Evolutionary conservation across 139 green algal genomes (phyloP), one percentile per base, ranked within the genome.

Genomic region (Coccomyxa sp.): DNA sequence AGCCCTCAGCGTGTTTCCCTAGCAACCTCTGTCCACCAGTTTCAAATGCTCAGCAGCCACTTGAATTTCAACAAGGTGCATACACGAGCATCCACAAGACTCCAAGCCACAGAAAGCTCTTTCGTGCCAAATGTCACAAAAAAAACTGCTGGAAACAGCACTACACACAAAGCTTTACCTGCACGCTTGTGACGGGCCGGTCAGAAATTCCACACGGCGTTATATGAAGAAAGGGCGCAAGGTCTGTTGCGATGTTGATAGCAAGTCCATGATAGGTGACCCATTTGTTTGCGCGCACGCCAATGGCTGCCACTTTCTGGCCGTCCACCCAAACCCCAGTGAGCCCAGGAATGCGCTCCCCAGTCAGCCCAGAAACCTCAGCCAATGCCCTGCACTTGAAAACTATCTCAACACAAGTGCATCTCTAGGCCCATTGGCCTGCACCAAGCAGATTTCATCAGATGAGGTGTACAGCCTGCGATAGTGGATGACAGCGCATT

Each of bases 221-320:
- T 79, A 97, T 96, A 60, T 85, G 25, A 1, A 75, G 4, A 76
- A 96, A 97, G 1, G 88, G 87, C 10, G 15, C 21, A 21, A 97
- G 78, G 78, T 96, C 90, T 4, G 81, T 85, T 58, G 77, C 77
- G 0, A 97, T 91, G 82, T 97, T 97, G 3, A 97, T 71, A 1
- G 94, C 94, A 15, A 97, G 38, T 21, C 94, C 94, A 82, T 97
- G 94, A 82, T 95, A 97, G 1, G 92, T 92, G 4, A 97, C 82
- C 94, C 94, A 95, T 25, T 87, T 76, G 17, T 81, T 82, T 0
- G 90, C 94, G 0, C 94, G 79, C 38, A 97, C 90, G 25, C 94
- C 94, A 13, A 96, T 90, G 23, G 94, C 94, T 10, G 92, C 94
- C 66, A 97, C 78, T 86, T 97, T 97, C 21, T 58, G 4, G 30